Percentiles rank a stretch among this genome's conserved stretches.
phyloP scores from a whole-genome alignment of 371 early-diverging fungal genomes.

The Rhizopus arrhizus region DNA sequence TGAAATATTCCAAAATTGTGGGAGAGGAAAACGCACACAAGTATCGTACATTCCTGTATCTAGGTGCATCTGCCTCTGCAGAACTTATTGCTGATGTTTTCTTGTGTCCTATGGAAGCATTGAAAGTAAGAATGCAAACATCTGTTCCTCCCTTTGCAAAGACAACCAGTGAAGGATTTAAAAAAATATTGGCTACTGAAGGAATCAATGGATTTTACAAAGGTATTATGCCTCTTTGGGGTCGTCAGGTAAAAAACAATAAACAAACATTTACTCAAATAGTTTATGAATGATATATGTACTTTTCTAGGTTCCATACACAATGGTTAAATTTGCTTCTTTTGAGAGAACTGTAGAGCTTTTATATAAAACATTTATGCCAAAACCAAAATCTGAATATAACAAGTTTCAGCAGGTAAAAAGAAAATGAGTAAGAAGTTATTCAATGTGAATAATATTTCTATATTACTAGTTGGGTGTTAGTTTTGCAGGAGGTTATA shows the following conservation, averaged over 20 bases:
- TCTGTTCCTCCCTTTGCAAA: constrained; percentile 70
- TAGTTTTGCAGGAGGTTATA: constrained; percentile 85
- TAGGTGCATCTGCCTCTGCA: constrained; percentile 81
- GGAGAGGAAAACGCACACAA: constrained; percentile 77
- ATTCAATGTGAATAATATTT: constrained; percentile 12
- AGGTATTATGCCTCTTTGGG: constrained; percentile 79
- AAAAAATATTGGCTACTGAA: constrained; percentile 61
- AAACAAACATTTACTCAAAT: neutral
- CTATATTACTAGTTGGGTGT: constrained; percentile 54
- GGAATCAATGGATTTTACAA: constrained; percentile 74
- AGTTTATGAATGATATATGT: neutral
- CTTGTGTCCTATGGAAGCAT: constrained; percentile 83
- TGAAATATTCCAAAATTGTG: constrained; percentile 61
- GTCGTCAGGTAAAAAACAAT: constrained; percentile 57
- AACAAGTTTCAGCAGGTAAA: constrained; percentile 70
- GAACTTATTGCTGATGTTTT: constrained; percentile 87
- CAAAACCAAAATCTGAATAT: constrained; percentile 76
- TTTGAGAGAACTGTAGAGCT: constrained; percentile 80
- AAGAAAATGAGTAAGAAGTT: neutral
- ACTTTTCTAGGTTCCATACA: constrained; percentile 75
- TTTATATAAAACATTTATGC: constrained; percentile 71
- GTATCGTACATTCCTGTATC: constrained; percentile 77
- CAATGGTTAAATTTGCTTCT: constrained; percentile 94
- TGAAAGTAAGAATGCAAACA: constrained; percentile 82
- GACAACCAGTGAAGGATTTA: constrained; percentile 65